Percentiles rank a stretch among this genome's conserved stretches.
phyloP scores from a whole-genome alignment of 2,329 filamentous ascomycete genomes.

The Verticillium nubilum region DNA sequence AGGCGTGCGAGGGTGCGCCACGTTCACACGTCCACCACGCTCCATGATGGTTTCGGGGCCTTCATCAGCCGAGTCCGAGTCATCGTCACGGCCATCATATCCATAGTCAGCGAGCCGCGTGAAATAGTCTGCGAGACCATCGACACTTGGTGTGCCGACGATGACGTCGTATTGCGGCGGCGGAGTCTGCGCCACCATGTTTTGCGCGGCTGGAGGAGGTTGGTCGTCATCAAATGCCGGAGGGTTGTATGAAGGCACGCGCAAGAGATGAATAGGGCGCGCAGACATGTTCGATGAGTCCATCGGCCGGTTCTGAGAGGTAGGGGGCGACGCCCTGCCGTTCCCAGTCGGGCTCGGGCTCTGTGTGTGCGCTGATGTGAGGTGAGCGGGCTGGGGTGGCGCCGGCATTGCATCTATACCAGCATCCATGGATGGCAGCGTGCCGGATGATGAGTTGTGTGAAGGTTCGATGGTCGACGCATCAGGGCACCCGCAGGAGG shows the following conservation, averaged over 20 bases:
- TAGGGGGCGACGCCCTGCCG: conserved; percentile 5
- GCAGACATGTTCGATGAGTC: conserved; percentile 18
- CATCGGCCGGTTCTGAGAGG: conserved; percentile 4
- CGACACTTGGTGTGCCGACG: conserved; percentile 61
- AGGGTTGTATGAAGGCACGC: conserved; percentile 81
- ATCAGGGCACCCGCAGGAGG: conserved; percentile 52
- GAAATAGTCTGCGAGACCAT: conserved; percentile 83
- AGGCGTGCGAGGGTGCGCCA: conserved; percentile 50
- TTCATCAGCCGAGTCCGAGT: conserved; percentile 42
- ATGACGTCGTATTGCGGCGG: conserved; percentile 81
- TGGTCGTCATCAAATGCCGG: conserved; percentile 80
- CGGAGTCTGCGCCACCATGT: conserved; percentile 57
- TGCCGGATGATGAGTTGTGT: conserved; percentile 56
- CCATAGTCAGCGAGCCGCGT: conserved; percentile 71
- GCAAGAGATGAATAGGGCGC: conserved; percentile 78
- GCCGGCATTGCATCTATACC: conserved; percentile 30
- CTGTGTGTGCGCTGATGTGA: conserved; percentile 21
- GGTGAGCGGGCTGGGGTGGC: conserved; percentile 52
- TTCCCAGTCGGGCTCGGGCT: conserved; percentile 13
- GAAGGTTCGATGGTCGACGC: conserved; percentile 55
- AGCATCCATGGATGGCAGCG: conserved; percentile 33
- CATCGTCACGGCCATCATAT: conserved; percentile 29
- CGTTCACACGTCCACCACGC: conserved; percentile 50
- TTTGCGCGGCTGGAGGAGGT: conserved; percentile 41
- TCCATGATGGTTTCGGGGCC: conserved; percentile 40